A percentile compares a stretch with the other conserved stretches of the same genome.
These are phyloP conservation scores for Termitomyces sp. DNA, from an alignment of 768 basidiomycete genomes.

Conservation along the genomic window DNA sequence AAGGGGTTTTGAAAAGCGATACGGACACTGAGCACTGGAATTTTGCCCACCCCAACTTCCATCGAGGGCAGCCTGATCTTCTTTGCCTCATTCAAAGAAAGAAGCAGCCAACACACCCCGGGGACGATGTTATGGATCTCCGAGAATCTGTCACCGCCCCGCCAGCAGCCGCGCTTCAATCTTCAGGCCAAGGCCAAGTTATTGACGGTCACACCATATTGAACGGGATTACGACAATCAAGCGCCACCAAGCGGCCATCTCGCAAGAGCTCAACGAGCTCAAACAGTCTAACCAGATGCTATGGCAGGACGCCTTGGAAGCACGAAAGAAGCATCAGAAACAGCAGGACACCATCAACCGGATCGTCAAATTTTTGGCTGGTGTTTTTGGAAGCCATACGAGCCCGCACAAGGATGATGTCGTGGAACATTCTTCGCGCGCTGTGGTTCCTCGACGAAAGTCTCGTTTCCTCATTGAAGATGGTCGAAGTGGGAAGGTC, in stretches of 20 bases:
- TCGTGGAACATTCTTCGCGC: slow-evolving; percentile 29
- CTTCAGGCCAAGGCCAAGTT: slow-evolving; percentile 52
- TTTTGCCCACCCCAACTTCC: slow-evolving; percentile 89
- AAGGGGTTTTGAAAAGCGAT: slow-evolving; percentile 86
- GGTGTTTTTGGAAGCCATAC: slow-evolving; percentile 76
- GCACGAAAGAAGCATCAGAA: slow-evolving; percentile 82
- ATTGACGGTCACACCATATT: slow-evolving; percentile 80
- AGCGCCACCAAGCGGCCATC: slow-evolving; percentile 91
- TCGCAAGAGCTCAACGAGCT: slow-evolving; percentile 86
- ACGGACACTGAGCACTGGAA: slow-evolving; percentile 84
- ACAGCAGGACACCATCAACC: slow-evolving; percentile 94
- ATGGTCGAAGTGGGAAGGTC: slow-evolving; percentile 38
- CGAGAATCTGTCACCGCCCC: slow-evolving; percentile 21
- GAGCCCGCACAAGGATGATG: slow-evolving; percentile 34
- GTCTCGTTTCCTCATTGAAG: slow-evolving; percentile 70
- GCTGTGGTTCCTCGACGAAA: slow-evolving; percentile 49
- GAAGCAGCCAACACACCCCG: slow-evolving; percentile 51
- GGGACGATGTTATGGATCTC: slow-evolving; percentile 38
- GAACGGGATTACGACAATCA: slow-evolving; percentile 81
- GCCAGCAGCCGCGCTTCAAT: slow-evolving; percentile 11
- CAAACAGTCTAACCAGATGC: slow-evolving; percentile 78
- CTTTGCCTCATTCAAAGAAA: slow-evolving; percentile 88
- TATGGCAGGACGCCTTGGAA: slow-evolving; percentile 91
- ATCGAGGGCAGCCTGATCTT: slow-evolving; percentile 84
- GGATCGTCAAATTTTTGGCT: slow-evolving; percentile 93